Base-by-base conservation (phyloP, 2,329 filamentous ascomycete genomes). In the Nemania sp. region DNA sequence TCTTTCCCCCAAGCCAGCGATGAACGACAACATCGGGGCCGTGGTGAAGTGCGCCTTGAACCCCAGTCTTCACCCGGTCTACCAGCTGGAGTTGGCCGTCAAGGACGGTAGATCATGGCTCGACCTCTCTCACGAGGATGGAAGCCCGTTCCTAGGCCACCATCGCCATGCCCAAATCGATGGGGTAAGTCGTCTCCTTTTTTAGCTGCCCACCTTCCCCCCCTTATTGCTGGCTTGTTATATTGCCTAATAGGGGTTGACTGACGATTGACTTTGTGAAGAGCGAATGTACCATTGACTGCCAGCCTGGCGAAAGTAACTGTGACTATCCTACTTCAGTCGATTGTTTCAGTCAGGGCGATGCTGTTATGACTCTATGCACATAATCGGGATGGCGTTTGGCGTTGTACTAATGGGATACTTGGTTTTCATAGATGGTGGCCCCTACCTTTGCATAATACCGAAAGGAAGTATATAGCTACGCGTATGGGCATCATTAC, bases 1-100 rank as follows among this genome's bases (percentile, higher is more conserved):
- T 35, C 3, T 27, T n/a, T 74, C 73, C 0, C 64, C 71, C 0
- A 64, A 70, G 13, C 41, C 56, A 0, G 72, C 73, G 0, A 2
- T 68, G 22, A 54, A 73, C 45, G 68, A 74, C 53, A 72, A 73
- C 32, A 49, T 73, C 8, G 73, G 74, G 1, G 62, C 68, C 1
- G 72, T 73, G n/a, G 8, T 73, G 35, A 75, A 76, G 57, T 75
- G 74, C 45, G 54, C 58, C 0, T 20, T 51, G 4, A 41, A 64
- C 11, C 1, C 57, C 0, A 38, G n/a, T 2, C 53, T 55, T 7
- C 2, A 18, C n/a, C 11, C 29, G 5, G 29, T 41, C 20, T 72
- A 71, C 54, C 74, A 76, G 66, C 53, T 72, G 43, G 74, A 76
- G 61, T 20, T 75, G 2, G 60, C 62, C 0, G 67, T 75, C 20